Evolutionary conservation across 2,329 filamentous ascomycete species (phyloP).

Genomic region (Pseudocercospora eumusae): DNA sequence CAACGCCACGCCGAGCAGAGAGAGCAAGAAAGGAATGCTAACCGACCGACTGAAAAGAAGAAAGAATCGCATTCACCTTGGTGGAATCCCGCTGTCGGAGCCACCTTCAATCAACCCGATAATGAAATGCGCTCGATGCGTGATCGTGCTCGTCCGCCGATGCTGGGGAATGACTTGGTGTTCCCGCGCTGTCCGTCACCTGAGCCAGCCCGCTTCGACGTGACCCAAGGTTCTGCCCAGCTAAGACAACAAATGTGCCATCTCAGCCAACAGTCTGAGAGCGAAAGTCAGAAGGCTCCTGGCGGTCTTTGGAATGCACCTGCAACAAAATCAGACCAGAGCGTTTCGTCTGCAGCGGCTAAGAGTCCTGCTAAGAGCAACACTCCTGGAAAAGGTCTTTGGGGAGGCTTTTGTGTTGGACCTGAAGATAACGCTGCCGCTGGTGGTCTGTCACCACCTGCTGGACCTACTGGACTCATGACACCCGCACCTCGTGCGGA

Average conservation of each 20-base stretch:
- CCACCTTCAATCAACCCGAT: slow-evolving; percentile 40
- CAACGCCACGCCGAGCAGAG: slow-evolving; percentile 71
- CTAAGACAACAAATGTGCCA: slow-evolving; percentile 53
- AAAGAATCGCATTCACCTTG: slow-evolving; percentile 39
- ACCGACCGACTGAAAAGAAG: slow-evolving; percentile 40
- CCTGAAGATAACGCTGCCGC: slow-evolving; percentile 38
- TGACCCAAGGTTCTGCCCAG: slow-evolving; percentile 63
- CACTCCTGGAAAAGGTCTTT: slow-evolving; percentile 58
- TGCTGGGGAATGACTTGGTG: slow-evolving; percentile 78
- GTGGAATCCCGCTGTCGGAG: slow-evolving; percentile 42
- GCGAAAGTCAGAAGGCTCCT: slow-evolving; percentile 44
- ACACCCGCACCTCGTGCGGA: slow-evolving; percentile 45
- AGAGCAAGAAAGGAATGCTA: slow-evolving; percentile 53
- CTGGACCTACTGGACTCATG: slow-evolving; percentile 53
- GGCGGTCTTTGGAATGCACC: slow-evolving; percentile 60
- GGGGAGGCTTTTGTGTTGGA: slow-evolving; percentile 69
- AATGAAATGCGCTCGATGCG: slow-evolving; percentile 56
- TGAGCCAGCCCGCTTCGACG: slow-evolving; percentile 79
- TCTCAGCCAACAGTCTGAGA: slow-evolving; percentile 50
- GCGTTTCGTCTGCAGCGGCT: slow-evolving; percentile 16
- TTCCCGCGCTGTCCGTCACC: slow-evolving; percentile 84
- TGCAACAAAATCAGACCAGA: slow-evolving; percentile 16
- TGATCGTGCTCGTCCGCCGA: slow-evolving; percentile 70
- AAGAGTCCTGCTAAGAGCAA: slow-evolving; percentile 25
- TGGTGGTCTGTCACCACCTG: slow-evolving; percentile 40